These are phyloP conservation scores for Cucurbita maxima DNA, from an alignment of 306 rosid genomes.

Conservation along the genomic window DNA sequence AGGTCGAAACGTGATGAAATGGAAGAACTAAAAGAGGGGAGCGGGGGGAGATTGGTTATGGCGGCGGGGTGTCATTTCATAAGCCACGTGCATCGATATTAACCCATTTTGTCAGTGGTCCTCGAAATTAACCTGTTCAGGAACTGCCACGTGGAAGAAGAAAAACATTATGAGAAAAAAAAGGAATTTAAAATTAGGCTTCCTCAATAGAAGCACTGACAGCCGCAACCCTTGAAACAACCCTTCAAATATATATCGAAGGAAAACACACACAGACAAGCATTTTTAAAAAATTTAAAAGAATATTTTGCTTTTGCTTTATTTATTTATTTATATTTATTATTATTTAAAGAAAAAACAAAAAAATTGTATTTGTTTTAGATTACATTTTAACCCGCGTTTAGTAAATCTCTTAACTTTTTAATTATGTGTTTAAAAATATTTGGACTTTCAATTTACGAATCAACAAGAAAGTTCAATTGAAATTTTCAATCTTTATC, in stretches of 20 bases:
- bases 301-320: too few relatives aligned
- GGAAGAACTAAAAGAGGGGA: conserved; percentile 8
- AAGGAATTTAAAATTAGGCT: background rate
- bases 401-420: too few relatives aligned
- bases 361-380: too few relatives aligned
- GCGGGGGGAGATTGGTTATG: conserved; percentile 20
- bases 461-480: too few relatives aligned
- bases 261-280: background rate
- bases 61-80: conserved; percentile 83
- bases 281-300: background rate
- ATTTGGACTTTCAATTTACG: too few relatives aligned
- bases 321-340: too few relatives aligned
- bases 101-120: conserved; percentile 43
- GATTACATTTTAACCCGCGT: too few relatives aligned
- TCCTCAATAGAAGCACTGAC: conserved; percentile 28
- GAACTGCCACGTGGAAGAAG: conserved; percentile 25
- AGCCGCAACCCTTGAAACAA: conserved; percentile 57
- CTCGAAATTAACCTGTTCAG: conserved; percentile 18
- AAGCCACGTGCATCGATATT: conserved; percentile 48
- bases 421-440: too few relatives aligned
- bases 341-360: too few relatives aligned
- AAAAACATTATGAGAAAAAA: background rate
- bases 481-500: too few relatives aligned
- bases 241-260: background rate
- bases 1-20: conserved; percentile 51